phyloP scores from a whole-genome alignment of 306 rosid genomes.

The barrel medic (Medicago truncatula) region DNA sequence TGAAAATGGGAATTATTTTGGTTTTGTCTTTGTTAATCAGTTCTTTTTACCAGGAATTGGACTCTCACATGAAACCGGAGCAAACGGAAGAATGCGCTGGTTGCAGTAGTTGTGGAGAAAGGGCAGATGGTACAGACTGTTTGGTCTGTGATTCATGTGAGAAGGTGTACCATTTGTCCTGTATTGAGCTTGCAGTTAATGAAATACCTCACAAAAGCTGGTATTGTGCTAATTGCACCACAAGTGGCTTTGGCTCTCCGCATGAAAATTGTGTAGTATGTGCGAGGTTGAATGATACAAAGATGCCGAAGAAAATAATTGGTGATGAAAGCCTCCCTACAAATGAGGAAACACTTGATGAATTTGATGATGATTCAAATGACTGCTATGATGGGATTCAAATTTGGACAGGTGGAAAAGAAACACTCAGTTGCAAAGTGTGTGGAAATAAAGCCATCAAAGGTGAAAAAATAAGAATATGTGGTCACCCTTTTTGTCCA shows the following conservation, averaged over 20 bases:
- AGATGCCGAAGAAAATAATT: slow-evolving; percentile 45
- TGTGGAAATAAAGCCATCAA: slow-evolving; percentile 63
- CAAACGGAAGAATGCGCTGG: slow-evolving; percentile 54
- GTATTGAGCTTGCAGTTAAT: slow-evolving; percentile 82
- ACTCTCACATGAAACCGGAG: slow-evolving; percentile 65
- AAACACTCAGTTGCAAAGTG: slow-evolving; percentile 54
- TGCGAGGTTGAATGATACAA: slow-evolving; percentile 64
- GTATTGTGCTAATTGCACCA: slow-evolving; percentile 78
- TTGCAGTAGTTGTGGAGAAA: slow-evolving; percentile 76
- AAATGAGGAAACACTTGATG: slow-evolving; percentile 53
- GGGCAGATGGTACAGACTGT: slow-evolving; percentile 74
- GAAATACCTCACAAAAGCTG: slow-evolving; percentile 87
- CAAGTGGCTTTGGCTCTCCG: slow-evolving; percentile 59
- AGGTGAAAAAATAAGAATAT: slow-evolving; percentile 51
- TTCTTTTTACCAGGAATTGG: slow-evolving; percentile 52
- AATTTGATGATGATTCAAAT: slow-evolving; percentile 59
- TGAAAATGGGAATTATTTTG: slow-evolving; percentile 42
- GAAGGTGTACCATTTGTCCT: slow-evolving; percentile 84
- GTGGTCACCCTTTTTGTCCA: slow-evolving; percentile 70
- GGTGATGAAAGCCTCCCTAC: slow-evolving; percentile 51
- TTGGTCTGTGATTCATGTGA: slow-evolving; percentile 98
- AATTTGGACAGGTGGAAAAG: slow-evolving; percentile 31
- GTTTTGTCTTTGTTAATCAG: slow-evolving; percentile 52
- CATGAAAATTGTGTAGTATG: slow-evolving; percentile 84
- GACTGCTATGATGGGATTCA: slow-evolving; percentile 53